Evolutionary conservation across 257 asterid genomes (phyloP).

Genomic region (Petunia axillaris): DNA sequence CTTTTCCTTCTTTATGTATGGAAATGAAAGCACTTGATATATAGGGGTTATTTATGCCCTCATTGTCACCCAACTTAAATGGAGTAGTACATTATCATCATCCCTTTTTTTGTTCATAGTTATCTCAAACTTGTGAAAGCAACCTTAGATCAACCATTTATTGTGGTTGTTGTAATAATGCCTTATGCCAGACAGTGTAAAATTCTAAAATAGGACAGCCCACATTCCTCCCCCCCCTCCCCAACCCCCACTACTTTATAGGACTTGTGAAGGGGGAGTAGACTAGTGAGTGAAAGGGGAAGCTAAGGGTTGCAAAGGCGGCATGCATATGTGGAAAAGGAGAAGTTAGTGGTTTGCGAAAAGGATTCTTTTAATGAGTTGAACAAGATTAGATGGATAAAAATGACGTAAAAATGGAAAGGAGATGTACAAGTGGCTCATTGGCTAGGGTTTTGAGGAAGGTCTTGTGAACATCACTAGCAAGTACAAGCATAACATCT

Average conservation of each 20-base stretch:
- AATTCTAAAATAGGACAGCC: conserved; percentile 28
- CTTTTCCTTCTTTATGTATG: conserved; percentile 12
- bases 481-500: conserved; percentile 16
- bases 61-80: conserved; percentile 32
- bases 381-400: conserved; percentile 16
- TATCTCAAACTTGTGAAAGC: conserved; percentile 47
- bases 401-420: not conserved
- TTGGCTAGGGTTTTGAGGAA: conserved; percentile 35
- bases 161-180: conserved; percentile 50
- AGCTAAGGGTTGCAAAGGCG: conserved; percentile 42
- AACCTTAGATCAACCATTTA: conserved; percentile 37
- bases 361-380: conserved; percentile 31
- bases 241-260: not conserved
- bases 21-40: conserved; percentile 43
- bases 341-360: conserved; percentile 21
- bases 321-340: conserved; percentile 57
- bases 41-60: conserved; percentile 26
- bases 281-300: conserved; percentile 11
- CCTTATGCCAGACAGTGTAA: conserved; percentile 24
- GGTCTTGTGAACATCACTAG: conserved; percentile 26
- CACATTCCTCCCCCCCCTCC: conserved; percentile 7
- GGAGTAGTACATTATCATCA: conserved; percentile 22
- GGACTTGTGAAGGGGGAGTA: conserved; percentile 4
- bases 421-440: not conserved
- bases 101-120: conserved; percentile 32